Percentiles rank a stretch among this genome's conserved stretches.
Conservation (phyloP, 2,329 filamentous ascomycete species). For the Thielaviopsis punctulata region DNA sequence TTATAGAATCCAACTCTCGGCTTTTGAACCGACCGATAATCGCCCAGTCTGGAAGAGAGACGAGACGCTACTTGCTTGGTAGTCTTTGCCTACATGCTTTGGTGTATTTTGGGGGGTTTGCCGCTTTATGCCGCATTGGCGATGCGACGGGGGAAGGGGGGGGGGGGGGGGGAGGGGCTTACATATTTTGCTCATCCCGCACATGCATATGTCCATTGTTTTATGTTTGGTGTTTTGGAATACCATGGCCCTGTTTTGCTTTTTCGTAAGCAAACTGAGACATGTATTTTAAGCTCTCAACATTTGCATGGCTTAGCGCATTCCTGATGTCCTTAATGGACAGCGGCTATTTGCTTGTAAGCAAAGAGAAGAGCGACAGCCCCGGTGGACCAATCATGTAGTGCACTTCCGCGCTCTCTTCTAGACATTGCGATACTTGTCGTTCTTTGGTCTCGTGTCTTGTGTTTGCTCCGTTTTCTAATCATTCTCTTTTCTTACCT, state of each 20-base stretch:
- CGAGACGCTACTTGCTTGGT: not conserved
- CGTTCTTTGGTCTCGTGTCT: not conserved
- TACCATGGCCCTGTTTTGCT: not conserved
- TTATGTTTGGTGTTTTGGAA: not conserved
- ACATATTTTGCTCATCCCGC: not conserved
- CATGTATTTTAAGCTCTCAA: not conserved
- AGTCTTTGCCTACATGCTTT: not conserved
- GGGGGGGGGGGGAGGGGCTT: too few species aligned
- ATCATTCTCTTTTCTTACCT: not conserved
- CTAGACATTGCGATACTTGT: not conserved
- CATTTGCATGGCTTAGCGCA: not conserved
- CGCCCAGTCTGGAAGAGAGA: not conserved
- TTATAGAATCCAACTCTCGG: slow-evolving; percentile 9
- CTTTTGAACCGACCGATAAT: not conserved
- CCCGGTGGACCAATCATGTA: not conserved
- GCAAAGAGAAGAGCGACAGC: too few species aligned
- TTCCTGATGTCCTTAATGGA: too few species aligned
- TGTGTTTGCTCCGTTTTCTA: slow-evolving; percentile 3
- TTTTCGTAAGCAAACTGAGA: not conserved
- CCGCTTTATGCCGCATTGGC: not conserved
- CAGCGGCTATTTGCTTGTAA: too few species aligned
- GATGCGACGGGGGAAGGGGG: too few species aligned
- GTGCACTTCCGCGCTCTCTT: not conserved
- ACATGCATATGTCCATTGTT: not conserved
- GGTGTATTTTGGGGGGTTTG: not conserved